phyloP scores from a whole-genome alignment of 2,329 filamentous ascomycete species.

The Neonectria ditissima region DNA sequence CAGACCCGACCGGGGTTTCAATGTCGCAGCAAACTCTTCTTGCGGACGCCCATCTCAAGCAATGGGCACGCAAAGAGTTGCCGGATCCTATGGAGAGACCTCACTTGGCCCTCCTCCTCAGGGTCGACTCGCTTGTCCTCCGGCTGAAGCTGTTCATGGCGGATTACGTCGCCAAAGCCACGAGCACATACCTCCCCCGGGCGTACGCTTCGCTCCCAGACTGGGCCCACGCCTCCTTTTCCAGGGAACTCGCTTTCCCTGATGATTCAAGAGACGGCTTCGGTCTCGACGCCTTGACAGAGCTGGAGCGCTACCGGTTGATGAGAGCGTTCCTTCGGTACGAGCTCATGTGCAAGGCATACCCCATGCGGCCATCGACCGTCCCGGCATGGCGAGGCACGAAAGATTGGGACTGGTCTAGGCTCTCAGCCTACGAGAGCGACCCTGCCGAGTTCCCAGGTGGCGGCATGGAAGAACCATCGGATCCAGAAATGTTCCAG shows the following conservation, averaged over 20 bases:
- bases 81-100: slow-evolving; percentile 1
- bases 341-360: slow-evolving; percentile 13
- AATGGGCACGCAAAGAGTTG: background rate
- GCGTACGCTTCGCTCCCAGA: slow-evolving; percentile 15
- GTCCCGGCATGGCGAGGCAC: background rate
- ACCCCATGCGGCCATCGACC: background rate
- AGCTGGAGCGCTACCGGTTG: background rate
- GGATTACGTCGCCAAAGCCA: slow-evolving; percentile 27
- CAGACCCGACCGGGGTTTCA: background rate
- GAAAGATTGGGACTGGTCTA: background rate
- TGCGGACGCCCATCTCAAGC: background rate
- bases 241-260: background rate
- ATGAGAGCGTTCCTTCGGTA: slow-evolving; percentile 14
- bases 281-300: slow-evolving; percentile 1
- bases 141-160: slow-evolving; percentile 9
- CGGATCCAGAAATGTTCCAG: slow-evolving; percentile 10
- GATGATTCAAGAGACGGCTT: background rate
- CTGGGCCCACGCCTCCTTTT: slow-evolving; percentile 16
- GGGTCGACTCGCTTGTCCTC: background rate
- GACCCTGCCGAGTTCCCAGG: background rate
- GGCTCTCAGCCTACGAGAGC: background rate
- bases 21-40: background rate
- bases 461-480: background rate
- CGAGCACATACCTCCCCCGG: slow-evolving; percentile 1
- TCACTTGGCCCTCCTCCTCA: background rate